These are phyloP conservation scores for Huntiella moniliformis DNA, from an alignment of 2,329 filamentous ascomycete species.

Conservation along the genomic window DNA sequence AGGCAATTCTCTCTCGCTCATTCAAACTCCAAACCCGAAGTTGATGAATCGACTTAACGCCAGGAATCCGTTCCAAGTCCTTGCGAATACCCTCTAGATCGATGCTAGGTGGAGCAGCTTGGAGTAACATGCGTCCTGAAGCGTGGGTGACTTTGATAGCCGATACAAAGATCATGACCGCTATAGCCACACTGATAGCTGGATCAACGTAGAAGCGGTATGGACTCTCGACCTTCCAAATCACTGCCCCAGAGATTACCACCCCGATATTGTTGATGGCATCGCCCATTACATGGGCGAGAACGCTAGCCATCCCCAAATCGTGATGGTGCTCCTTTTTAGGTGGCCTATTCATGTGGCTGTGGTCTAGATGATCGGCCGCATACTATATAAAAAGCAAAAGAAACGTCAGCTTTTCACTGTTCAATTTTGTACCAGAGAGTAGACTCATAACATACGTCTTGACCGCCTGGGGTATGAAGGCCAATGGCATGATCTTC, in stretches of 20 bases:
- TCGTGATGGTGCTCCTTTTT: conserved; percentile 28
- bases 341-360: conserved; percentile 21
- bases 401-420: not conserved
- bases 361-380: conserved; percentile 28
- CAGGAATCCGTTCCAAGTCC: conserved; percentile 51
- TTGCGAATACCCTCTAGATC: conserved; percentile 44
- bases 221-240: conserved; percentile 43
- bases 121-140: conserved; percentile 46
- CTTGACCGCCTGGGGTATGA: not conserved
- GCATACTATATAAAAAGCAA: not conserved
- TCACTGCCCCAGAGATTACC: conserved; percentile 47
- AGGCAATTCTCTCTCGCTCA: conserved; percentile 50
- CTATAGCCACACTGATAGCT: conserved; percentile 47
- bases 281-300: conserved; percentile 54
- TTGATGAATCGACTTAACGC: conserved; percentile 49
- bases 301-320: conserved; percentile 51
- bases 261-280: conserved; percentile 61
- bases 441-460: too few species aligned
- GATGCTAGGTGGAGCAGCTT: conserved; percentile 44
- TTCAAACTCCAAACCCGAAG: conserved; percentile 58
- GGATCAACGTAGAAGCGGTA: conserved; percentile 55
- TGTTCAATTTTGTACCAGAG: too few species aligned
- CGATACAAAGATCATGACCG: conserved; percentile 51
- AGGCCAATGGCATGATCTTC: conserved; percentile 5
- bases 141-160: conserved; percentile 42